Conservation (phyloP, 257 asterid species). For the Salvia rosmarinus region DNA sequence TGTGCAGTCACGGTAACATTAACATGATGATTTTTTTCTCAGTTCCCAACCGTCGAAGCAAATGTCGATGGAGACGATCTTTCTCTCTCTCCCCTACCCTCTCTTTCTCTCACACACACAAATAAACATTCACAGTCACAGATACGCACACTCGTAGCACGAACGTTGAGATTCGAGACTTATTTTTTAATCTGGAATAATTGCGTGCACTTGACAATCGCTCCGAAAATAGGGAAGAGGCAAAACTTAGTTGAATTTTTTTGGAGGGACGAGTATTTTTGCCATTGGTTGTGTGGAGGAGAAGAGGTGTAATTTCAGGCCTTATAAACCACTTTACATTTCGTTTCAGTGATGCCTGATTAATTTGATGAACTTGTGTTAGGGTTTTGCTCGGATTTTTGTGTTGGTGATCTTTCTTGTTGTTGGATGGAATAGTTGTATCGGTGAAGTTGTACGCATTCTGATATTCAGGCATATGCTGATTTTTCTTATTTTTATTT, state of each 20-base stretch:
- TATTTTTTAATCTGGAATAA: constrained; percentile 13
- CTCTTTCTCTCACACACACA: background rate
- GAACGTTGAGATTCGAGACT: constrained; percentile 34
- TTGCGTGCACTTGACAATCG: constrained; percentile 24
- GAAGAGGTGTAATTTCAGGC: constrained; percentile 32
- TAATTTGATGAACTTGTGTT: constrained; percentile 12
- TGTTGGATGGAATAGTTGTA: too few species aligned
- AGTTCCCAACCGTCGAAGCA: constrained; percentile 41
- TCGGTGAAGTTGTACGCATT: constrained; percentile 25
- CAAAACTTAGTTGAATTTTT: background rate
- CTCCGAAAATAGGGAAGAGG: background rate
- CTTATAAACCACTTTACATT: background rate
- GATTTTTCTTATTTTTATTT: background rate
- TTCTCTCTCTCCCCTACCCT: background rate
- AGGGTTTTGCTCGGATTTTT: constrained; percentile 39
- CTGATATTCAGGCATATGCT: background rate
- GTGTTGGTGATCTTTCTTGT: too few species aligned
- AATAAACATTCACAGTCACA: background rate
- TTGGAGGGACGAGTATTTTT: constrained; percentile 7
- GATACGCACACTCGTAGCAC: constrained; percentile 4
- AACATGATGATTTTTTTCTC: constrained; percentile 2
- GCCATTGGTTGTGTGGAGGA: constrained; percentile 28
- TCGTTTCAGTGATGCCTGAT: constrained; percentile 17
- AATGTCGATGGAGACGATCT: constrained; percentile 24
- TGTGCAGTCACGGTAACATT: constrained; percentile 33